These are phyloP conservation scores for Eutypa lata DNA, from an alignment of 2,329 filamentous ascomycete species.

Conservation along the genomic window DNA sequence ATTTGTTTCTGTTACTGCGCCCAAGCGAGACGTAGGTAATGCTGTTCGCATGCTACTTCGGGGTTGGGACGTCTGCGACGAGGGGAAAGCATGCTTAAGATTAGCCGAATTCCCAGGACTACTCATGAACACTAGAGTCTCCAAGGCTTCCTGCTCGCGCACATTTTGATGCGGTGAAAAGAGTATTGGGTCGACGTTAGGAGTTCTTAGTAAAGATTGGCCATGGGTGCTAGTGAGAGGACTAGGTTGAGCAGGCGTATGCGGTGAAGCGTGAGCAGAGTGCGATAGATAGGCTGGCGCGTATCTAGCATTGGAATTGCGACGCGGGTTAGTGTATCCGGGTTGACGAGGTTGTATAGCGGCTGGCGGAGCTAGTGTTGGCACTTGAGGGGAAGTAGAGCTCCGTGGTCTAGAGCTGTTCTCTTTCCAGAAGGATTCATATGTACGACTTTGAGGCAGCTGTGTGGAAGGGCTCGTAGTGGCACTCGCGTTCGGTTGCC, in stretches of 20 bases:
- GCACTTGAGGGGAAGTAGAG: slow-evolving; percentile 36
- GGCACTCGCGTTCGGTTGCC: slow-evolving; percentile 31
- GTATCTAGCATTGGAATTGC: slow-evolving; percentile 48
- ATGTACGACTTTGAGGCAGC: slow-evolving; percentile 28
- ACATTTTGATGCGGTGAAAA: slow-evolving; percentile 67
- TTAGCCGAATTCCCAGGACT: slow-evolving; percentile 70
- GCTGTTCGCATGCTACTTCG: slow-evolving; percentile 31
- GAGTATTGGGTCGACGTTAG: slow-evolving; percentile 50
- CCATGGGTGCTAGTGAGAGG: slow-evolving; percentile 36
- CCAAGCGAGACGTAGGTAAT: slow-evolving; percentile 41
- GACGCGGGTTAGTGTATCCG: slow-evolving; percentile 39
- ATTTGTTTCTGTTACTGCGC: slow-evolving; percentile 16
- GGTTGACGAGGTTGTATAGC: slow-evolving; percentile 49
- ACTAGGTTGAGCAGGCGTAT: slow-evolving; percentile 37
- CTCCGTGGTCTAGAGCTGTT: slow-evolving; percentile 33
- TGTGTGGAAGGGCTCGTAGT: slow-evolving; percentile 24
- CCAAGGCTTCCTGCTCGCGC: slow-evolving; percentile 77
- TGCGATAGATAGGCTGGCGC: slow-evolving; percentile 49
- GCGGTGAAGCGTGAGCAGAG: slow-evolving; percentile 44
- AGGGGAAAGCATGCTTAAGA: slow-evolving; percentile 53
- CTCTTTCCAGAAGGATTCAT: slow-evolving; percentile 45
- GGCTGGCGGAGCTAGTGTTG: slow-evolving; percentile 50
- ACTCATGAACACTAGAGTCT: slow-evolving; percentile 78
- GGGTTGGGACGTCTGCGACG: slow-evolving; percentile 31
- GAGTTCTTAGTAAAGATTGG: slow-evolving; percentile 32